phyloP scores from a whole-genome alignment of 768 basidiomycete species.

The Suillus subluteus region DNA sequence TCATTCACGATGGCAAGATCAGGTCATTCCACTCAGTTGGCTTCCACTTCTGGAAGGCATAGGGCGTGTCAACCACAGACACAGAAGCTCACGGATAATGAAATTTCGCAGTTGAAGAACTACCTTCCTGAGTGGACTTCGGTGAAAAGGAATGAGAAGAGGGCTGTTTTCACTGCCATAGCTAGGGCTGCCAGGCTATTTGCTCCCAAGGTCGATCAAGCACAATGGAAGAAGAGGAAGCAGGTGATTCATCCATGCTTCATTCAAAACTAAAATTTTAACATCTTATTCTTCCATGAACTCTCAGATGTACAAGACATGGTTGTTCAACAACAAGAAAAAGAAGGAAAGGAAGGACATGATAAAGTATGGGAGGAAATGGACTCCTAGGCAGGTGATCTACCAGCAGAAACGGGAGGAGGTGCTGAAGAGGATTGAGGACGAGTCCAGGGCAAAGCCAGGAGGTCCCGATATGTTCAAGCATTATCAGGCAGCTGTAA shows the following conservation, averaged over 20 bases:
- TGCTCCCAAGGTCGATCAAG: not conserved
- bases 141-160: not conserved
- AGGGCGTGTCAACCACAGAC: not conserved
- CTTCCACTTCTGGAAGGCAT: not conserved
- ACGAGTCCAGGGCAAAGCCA: not conserved
- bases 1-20: not conserved
- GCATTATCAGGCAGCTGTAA: not conserved
- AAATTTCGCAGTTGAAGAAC: not conserved
- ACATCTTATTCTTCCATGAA: not conserved
- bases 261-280: not conserved
- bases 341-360: not conserved
- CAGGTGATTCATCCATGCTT: not conserved
- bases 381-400: too few relatives aligned
- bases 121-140: not conserved
- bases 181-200: not conserved
- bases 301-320: not conserved
- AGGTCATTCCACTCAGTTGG: not conserved
- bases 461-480: not conserved
- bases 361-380: too few relatives aligned
- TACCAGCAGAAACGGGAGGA: not conserved
- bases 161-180: not conserved
- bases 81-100: not conserved
- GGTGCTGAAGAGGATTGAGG: not conserved
- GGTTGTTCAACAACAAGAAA: conserved; percentile 1
- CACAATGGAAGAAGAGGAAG: not conserved